These are phyloP conservation scores for Solanum virginianum DNA, from an alignment of 257 asterid species.

Conservation along the genomic window DNA sequence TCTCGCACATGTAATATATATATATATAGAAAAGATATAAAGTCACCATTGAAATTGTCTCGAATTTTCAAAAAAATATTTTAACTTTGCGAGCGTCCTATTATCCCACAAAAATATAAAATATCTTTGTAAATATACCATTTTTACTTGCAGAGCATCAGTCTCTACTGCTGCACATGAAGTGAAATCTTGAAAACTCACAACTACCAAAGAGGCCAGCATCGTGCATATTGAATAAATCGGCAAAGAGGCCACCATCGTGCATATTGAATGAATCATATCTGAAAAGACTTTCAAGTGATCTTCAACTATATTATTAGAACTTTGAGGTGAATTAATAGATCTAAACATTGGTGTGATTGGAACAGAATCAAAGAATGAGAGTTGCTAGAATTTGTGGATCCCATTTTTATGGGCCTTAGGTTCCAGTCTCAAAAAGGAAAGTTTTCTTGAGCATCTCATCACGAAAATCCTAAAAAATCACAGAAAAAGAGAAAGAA, in stretches of 20 bases:
- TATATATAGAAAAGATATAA: no score
- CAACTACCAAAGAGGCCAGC: conserved; percentile 28
- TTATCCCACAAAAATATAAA: no score
- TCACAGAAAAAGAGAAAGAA: background rate
- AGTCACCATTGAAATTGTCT: no score
- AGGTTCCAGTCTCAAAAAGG: conserved; percentile 66
- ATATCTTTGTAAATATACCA: no score
- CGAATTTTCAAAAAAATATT: no score
- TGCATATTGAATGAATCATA: background rate
- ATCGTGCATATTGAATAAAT: conserved; percentile 45
- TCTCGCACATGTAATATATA: no score
- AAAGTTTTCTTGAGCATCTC: conserved; percentile 32
- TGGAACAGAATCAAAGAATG: conserved; percentile 27
- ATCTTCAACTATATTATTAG: conserved; percentile 25
- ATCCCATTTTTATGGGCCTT: conserved; percentile 63
- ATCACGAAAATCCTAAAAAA: conserved; percentile 36
- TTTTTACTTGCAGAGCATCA: background rate
- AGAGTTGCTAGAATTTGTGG: conserved; percentile 9
- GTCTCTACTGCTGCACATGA: conserved; percentile 42
- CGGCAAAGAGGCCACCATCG: background rate
- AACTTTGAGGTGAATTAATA: conserved; percentile 36
- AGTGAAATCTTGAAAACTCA: conserved; percentile 64
- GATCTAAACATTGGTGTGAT: conserved; percentile 62
- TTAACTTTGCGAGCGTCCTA: no score
- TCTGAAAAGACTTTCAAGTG: conserved; percentile 53